These are phyloP conservation scores for Xylariaceae sp. DNA, from an alignment of 2,329 filamentous ascomycete species.

Conservation along the genomic window DNA sequence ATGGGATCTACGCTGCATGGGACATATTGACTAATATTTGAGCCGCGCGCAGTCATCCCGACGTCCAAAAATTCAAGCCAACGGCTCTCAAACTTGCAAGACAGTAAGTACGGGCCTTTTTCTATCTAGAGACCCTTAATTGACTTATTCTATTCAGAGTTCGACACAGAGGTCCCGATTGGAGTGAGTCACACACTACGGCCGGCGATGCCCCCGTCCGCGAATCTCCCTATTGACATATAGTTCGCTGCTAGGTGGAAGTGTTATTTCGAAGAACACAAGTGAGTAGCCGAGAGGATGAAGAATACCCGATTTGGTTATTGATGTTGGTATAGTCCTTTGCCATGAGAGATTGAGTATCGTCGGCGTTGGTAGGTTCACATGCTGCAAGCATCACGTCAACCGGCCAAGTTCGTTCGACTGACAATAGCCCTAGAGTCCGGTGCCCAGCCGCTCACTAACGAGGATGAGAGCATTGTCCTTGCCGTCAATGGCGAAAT, in stretches of 20 bases:
- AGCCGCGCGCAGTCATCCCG: conserved; percentile 70
- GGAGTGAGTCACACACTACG: conserved; percentile 73
- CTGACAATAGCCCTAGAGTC: conserved; percentile 66
- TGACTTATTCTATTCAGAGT: conserved; percentile 65
- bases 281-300: conserved; percentile 67
- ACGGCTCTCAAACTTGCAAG: conserved; percentile 92
- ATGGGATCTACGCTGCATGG: neutral
- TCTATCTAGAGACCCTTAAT: conserved; percentile 37
- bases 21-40: conserved; percentile 22
- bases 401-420: neutral
- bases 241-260: conserved; percentile 70
- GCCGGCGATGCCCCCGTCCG: conserved; percentile 33
- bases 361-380: conserved; percentile 84
- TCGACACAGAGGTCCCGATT: conserved; percentile 96
- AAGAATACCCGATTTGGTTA: conserved; percentile 37
- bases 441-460: conserved; percentile 94
- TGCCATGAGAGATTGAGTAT: conserved; percentile 98
- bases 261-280: conserved; percentile 86
- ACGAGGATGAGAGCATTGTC: conserved; percentile 84
- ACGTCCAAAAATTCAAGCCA: conserved; percentile 96
- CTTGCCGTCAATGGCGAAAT: conserved; percentile 99
- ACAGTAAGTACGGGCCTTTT: conserved; percentile 69
- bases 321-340: conserved; percentile 66
- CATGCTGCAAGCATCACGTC: conserved; percentile 1
- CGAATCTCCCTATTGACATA: conserved; percentile 33